These are phyloP conservation scores for Mytilinidion resinicola DNA, from an alignment of 495 filamentous ascomycete genomes.

Conservation along the genomic window DNA sequence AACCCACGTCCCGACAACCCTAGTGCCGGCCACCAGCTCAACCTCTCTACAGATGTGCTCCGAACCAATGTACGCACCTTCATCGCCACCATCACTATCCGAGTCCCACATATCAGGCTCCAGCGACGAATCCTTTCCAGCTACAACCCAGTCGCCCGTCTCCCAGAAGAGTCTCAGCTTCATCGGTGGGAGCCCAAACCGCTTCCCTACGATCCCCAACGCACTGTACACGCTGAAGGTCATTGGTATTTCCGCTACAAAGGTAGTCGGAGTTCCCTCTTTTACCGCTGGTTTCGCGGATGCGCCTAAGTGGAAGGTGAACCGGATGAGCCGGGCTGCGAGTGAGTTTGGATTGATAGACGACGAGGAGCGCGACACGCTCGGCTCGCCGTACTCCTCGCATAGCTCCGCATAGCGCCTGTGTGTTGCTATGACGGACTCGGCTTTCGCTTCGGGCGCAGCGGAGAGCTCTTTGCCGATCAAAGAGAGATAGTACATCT, in stretches of 20 bases:
- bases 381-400: constrained; percentile 60
- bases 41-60: constrained; percentile 68
- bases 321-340: constrained; percentile 62
- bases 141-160: constrained; percentile 74
- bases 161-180: constrained; percentile 65
- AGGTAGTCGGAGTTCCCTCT: not conserved
- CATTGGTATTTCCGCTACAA: constrained; percentile 55
- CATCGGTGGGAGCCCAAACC: constrained; percentile 61
- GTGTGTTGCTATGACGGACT: constrained; percentile 52
- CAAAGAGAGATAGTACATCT: constrained; percentile 82
- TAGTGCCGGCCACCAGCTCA: constrained; percentile 73
- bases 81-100: constrained; percentile 46
- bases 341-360: constrained; percentile 60
- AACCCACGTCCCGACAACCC: constrained; percentile 74
- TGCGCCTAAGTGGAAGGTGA: constrained; percentile 51
- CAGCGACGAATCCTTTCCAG: constrained; percentile 49
- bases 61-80: constrained; percentile 18
- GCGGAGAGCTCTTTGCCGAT: constrained; percentile 68
- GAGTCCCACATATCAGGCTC: constrained; percentile 50
- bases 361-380: constrained; percentile 41
- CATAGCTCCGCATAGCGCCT: constrained; percentile 68
- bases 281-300: constrained; percentile 24
- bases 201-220: constrained; percentile 65
- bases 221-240: constrained; percentile 73
- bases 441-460: constrained; percentile 49